Conservation (phyloP, 495 filamentous ascomycete genomes). For the Talaromyces wortmannii region DNA sequence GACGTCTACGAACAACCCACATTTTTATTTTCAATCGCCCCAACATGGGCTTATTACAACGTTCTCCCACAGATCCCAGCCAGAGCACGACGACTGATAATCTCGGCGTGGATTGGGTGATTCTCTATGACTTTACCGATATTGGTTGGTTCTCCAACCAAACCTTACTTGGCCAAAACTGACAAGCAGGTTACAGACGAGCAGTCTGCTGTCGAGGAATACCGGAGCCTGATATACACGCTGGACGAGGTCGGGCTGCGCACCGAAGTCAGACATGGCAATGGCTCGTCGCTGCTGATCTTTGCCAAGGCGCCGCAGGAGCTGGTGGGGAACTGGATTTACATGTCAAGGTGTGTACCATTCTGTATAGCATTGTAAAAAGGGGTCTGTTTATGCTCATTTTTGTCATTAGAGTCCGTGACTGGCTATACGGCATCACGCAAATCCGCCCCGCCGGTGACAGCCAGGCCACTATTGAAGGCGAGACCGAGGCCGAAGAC, state of each 20-base stretch:
- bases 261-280: conserved; percentile 78
- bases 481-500: conserved; percentile 81
- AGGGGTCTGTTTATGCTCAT: not conserved
- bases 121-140: conserved; percentile 31
- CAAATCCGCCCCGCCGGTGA: conserved; percentile 57
- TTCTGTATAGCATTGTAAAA: not conserved
- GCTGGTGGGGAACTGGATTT: conserved; percentile 44
- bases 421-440: conserved; percentile 87
- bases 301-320: conserved; percentile 62
- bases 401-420: conserved; percentile 59
- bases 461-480: conserved; percentile 44
- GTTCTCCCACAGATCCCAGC: too few species aligned
- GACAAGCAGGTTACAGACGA: conserved; percentile 43
- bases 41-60: too few species aligned
- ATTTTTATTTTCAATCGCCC: too few species aligned
- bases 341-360: conserved; percentile 50
- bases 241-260: conserved; percentile 70
- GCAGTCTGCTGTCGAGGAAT: conserved; percentile 59
- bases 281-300: conserved; percentile 66
- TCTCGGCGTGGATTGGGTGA: conserved; percentile 37
- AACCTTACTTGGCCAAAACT: conserved; percentile 1
- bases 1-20: too few species aligned
- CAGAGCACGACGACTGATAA: conserved; percentile 8
- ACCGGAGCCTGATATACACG: conserved; percentile 65
- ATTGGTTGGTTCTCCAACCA: conserved; percentile 17